Percentiles rank a stretch among this genome's conserved stretches.
Evolutionary conservation across 441 rosid genomes (phyloP).

Genomic region (Rhodomyrtus psidioides): DNA sequence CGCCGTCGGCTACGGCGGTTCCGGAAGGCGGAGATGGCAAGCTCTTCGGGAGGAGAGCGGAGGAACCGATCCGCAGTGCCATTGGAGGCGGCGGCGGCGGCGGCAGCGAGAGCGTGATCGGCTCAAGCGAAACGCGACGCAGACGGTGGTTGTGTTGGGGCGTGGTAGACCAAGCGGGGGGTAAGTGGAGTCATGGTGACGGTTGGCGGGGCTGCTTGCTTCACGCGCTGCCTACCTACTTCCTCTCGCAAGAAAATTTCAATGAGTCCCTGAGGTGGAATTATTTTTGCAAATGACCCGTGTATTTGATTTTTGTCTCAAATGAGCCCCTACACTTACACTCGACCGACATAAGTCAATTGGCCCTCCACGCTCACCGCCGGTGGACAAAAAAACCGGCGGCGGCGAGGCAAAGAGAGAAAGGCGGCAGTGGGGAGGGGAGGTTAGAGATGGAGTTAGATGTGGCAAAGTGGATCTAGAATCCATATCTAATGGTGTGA

Average conservation of each 20-base stretch:
- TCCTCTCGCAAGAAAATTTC: not conserved
- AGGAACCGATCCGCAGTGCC: constrained; percentile 1
- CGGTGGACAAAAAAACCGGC: not conserved
- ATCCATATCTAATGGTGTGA: too few species aligned
- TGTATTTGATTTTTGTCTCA: not conserved
- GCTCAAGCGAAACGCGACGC: not conserved
- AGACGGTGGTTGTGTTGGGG: not conserved
- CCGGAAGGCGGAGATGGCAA: not conserved
- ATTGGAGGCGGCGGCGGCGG: not conserved
- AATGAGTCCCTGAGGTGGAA: not conserved
- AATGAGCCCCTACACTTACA: not conserved
- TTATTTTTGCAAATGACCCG: not conserved
- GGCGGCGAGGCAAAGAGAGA: not conserved
- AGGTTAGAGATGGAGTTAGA: too few species aligned
- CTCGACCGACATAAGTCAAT: not conserved
- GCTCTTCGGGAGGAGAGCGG: not conserved
- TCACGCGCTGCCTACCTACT: not conserved
- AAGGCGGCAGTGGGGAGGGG: not conserved
- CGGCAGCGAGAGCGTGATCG: not conserved
- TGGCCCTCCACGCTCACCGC: not conserved
- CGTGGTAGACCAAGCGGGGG: not conserved
- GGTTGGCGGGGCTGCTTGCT: not conserved
- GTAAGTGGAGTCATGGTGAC: not conserved
- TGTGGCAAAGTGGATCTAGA: too few species aligned
- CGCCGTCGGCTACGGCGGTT: not conserved